Base-by-base conservation (phyloP, 768 basidiomycete species). In the Guyanaporus albipodus region DNA sequence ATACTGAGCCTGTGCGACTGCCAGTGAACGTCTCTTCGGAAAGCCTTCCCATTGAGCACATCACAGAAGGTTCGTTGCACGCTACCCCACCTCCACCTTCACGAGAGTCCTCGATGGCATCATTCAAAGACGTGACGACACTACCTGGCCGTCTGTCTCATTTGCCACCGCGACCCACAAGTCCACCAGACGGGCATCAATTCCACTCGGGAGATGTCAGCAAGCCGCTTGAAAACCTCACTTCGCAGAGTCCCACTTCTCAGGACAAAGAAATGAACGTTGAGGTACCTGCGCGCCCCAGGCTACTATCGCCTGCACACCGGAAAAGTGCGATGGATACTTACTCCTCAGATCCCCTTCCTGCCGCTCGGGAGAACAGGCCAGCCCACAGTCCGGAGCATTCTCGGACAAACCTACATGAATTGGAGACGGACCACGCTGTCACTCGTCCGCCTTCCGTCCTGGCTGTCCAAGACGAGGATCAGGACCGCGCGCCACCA, bases 71-170 rank as follows among this genome's bases (percentile, higher is more conserved):
- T 17, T 41, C 40, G 15, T 49, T 45, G 17, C 67, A 38, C 14
- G 64, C 54, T 4, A 56, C 66, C 3, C 55, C 64, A 2, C 64
- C 64, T 7, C 64, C 64, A 6, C 48, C 39, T 33, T 68, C 64
- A 9, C 55, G 64, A 36, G 64, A 64, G 23, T 67, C 64, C 8
- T 67, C 64, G 7, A 53, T 52, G 51, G 2, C 38, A 4, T 57
- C 61, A 8, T 14, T 54, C 15, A 56, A 49, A 17, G 52, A 62
- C 22, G 18, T 22, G 7, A 40, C 33, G 17, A 14, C 18, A 7
- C 39, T 38, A 27, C 37, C 48, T 21, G 22, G 4, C 14, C 55
- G 48, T 17, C 60, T 50, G 4, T 15, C 46, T 26, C 60, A 59
- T 38, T 35, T 65, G n/a, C 62, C 63, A 36, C 56, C 50, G 4